Percentiles rank a stretch among this genome's conserved stretches.
Conservation (phyloP, 768 basidiomycete species). For the Chalciporus sphaerocephalus region DNA sequence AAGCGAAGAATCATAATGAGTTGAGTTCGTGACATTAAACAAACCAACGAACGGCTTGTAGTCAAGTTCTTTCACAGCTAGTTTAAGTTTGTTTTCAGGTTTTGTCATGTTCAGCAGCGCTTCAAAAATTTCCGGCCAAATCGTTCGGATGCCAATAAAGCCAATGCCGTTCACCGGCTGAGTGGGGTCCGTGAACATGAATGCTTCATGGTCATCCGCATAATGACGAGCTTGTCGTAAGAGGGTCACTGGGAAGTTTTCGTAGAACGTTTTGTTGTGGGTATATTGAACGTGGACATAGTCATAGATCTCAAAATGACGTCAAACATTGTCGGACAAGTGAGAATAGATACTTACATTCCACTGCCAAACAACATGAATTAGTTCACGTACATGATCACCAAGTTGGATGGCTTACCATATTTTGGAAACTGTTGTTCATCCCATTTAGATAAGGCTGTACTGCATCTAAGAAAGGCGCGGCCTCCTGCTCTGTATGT, state of each 20-base stretch:
- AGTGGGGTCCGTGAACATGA: conserved; percentile 59
- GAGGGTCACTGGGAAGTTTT: conserved; percentile 64
- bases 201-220: conserved; percentile 74
- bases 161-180: conserved; percentile 54
- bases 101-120: conserved; percentile 74
- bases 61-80: conserved; percentile 70
- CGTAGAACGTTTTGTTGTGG: conserved; percentile 77
- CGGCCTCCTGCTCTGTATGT: conserved; percentile 47
- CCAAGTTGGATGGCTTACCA: conserved; percentile 42
- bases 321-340: not conserved
- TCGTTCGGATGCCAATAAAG: conserved; percentile 63
- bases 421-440: conserved; percentile 59
- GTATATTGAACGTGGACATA: conserved; percentile 69
- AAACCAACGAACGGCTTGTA: conserved; percentile 88
- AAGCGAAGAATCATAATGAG: conserved; percentile 53
- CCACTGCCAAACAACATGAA: conserved; percentile 44
- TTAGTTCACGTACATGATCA: not conserved
- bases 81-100: conserved; percentile 68
- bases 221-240: conserved; percentile 67
- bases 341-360: conserved; percentile 48
- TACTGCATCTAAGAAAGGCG: conserved; percentile 60
- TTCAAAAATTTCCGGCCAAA: conserved; percentile 65
- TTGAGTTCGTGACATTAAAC: conserved; percentile 71
- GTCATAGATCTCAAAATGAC: conserved; percentile 58
- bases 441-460: conserved; percentile 67